Evolutionary conservation across 2,329 filamentous ascomycete species (phyloP).

Genomic region (Phaeosphaeria sp.): DNA sequence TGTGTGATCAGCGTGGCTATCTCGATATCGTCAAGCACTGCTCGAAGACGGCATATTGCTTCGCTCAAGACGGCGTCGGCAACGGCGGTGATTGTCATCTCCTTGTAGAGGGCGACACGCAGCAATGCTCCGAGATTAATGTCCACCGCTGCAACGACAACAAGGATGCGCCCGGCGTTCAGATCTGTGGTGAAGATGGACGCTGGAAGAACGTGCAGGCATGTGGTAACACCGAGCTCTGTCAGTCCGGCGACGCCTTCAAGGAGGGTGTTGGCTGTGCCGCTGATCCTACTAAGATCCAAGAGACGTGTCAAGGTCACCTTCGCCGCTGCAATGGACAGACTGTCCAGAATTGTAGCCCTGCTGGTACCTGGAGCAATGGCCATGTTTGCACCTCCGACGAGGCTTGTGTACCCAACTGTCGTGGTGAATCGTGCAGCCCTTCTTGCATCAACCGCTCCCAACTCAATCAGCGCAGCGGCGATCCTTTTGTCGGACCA

Average conservation of each 20-base stretch:
- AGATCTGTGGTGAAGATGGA: not conserved
- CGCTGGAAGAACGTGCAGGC: not conserved
- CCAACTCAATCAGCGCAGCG: not conserved
- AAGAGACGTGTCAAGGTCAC: not conserved
- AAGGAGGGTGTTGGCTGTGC: not conserved
- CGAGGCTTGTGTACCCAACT: not conserved
- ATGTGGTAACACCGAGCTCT: not conserved
- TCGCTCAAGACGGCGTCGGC: not conserved
- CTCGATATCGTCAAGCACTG: not conserved
- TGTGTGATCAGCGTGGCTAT: not conserved
- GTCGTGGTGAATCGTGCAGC: not conserved
- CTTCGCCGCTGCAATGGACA: not conserved
- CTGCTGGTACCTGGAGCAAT: not conserved
- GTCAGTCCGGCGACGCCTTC: not conserved
- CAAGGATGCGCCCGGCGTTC: not conserved
- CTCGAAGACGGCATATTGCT: not conserved
- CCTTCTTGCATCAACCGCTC: not conserved
- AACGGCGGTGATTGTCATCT: not conserved
- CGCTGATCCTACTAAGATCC: not conserved
- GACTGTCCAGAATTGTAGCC: not conserved
- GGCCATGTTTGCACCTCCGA: not conserved
- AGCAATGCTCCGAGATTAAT: not conserved
- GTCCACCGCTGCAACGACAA: not conserved
- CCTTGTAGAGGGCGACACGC: not conserved
- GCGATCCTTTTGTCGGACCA: too few relatives aligned